Conservation (phyloP, 179 eudicot genomes). For the Silene coronaria region DNA sequence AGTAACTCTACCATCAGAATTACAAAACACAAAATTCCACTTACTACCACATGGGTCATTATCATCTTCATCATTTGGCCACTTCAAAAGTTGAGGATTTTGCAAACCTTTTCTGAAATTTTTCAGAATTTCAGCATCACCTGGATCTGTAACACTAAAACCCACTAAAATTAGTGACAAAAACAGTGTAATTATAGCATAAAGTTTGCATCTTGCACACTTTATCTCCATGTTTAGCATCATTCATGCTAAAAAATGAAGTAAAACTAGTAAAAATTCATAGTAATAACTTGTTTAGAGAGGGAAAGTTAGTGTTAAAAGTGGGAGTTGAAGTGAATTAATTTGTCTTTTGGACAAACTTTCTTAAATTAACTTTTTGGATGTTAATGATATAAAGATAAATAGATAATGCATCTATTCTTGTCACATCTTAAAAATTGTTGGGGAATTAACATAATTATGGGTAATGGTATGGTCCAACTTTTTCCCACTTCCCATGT, state of each 20-base stretch:
- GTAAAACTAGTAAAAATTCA: slow-evolving; percentile 12
- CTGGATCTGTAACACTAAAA: slow-evolving; percentile 53
- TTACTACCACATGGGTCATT: slow-evolving; percentile 82
- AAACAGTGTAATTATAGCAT: slow-evolving; percentile 15
- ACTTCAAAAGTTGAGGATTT: slow-evolving; percentile 68
- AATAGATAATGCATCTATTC: background rate
- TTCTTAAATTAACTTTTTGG: background rate
- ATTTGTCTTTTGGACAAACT: background rate
- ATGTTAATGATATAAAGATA: background rate
- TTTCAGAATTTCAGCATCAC: slow-evolving; percentile 53
- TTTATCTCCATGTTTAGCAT: slow-evolving; percentile 22
- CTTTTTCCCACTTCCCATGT: background rate
- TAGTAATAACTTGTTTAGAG: background rate
- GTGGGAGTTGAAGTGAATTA: background rate
- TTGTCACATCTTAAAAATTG: background rate
- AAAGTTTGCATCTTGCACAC: slow-evolving; percentile 10
- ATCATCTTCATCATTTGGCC: slow-evolving; percentile 48
- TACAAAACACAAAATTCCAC: slow-evolving; percentile 60
- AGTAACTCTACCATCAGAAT: slow-evolving; percentile 41
- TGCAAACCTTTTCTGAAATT: slow-evolving; percentile 61
- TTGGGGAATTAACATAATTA: background rate
- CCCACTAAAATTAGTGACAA: slow-evolving; percentile 31
- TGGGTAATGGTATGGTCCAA: background rate
- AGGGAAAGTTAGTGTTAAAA: slow-evolving; percentile 1
- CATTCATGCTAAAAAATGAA: background rate